Percentiles rank a stretch among this genome's conserved stretches.
These are phyloP conservation scores for Physcia stellaris DNA, from an alignment of 495 filamentous ascomycete genomes.

Conservation along the genomic window DNA sequence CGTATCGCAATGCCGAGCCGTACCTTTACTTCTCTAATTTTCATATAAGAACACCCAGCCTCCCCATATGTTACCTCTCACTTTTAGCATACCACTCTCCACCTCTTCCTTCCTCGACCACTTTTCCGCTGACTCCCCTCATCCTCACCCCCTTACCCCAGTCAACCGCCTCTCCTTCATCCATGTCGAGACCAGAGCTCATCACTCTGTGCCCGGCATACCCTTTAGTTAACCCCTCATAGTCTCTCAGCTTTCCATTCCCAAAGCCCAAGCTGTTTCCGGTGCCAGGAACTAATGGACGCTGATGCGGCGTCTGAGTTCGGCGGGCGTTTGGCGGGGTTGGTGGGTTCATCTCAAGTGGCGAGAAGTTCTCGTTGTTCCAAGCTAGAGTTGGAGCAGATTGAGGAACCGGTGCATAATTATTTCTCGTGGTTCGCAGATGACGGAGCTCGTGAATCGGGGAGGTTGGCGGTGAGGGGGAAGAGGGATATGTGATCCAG, in stretches of 20 bases:
- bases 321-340: conserved; percentile 28
- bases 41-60: too few relatives aligned
- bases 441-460: conserved; percentile 29
- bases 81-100: too few relatives aligned
- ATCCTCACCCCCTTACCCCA: conserved; percentile 29
- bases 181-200: conserved; percentile 20
- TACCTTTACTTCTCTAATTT: conserved; percentile 7
- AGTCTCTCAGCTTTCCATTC: conserved; percentile 11
- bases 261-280: conserved; percentile 16
- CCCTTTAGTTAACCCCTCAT: conserved; percentile 5
- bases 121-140: conserved; percentile 70
- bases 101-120: conserved; percentile 70
- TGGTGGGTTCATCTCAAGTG: conserved; percentile 39
- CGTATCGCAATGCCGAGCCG: not conserved
- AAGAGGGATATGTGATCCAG: conserved; percentile 48
- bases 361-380: conserved; percentile 19
- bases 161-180: conserved; percentile 30
- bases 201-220: conserved; percentile 11
- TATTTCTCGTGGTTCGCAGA: conserved; percentile 29
- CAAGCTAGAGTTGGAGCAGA: conserved; percentile 22
- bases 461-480: conserved; percentile 37
- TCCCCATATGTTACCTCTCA: too few relatives aligned
- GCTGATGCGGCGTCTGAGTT: conserved; percentile 11
- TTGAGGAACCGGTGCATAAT: conserved; percentile 30
- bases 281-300: conserved; percentile 10